These are phyloP conservation scores for Geosmithia morbida DNA, from an alignment of 2,329 filamentous ascomycete genomes.

Conservation along the genomic window DNA sequence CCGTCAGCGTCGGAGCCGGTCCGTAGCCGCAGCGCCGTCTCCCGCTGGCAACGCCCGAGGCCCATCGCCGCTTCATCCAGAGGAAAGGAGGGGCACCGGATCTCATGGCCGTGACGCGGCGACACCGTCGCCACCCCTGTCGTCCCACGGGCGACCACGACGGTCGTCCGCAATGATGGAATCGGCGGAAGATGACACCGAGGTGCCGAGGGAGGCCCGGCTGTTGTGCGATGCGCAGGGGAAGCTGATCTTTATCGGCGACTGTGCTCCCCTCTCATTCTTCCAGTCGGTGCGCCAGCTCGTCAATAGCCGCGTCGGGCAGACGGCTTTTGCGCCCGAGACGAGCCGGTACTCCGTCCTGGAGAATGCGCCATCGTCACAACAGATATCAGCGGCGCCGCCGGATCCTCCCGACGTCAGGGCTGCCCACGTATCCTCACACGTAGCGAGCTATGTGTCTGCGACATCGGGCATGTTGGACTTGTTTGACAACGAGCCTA, in stretches of 20 bases:
- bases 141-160: neutral
- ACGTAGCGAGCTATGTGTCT: conserved; percentile 20
- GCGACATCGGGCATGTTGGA: conserved; percentile 31
- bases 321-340: conserved; percentile 34
- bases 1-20: neutral
- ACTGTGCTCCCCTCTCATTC: conserved; percentile 40
- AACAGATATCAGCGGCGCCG: neutral
- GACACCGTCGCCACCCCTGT: neutral
- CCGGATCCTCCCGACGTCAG: conserved; percentile 13
- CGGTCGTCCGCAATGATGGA: neutral
- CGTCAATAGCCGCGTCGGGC: conserved; percentile 31
- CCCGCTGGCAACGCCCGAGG: neutral
- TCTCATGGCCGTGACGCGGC: neutral
- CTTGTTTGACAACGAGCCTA: conserved; percentile 24
- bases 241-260: conserved; percentile 39
- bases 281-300: conserved; percentile 40
- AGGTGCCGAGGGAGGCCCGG: conserved; percentile 37
- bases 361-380: conserved; percentile 11
- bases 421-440: conserved; percentile 8
- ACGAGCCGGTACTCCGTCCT: conserved; percentile 33
- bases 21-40: neutral
- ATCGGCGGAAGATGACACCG: conserved; percentile 33
- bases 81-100: neutral
- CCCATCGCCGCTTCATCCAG: neutral
- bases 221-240: conserved; percentile 36